phyloP scores from a whole-genome alignment of 176 grass and related monocot genomes.

The Alopecurus myosuroides region DNA sequence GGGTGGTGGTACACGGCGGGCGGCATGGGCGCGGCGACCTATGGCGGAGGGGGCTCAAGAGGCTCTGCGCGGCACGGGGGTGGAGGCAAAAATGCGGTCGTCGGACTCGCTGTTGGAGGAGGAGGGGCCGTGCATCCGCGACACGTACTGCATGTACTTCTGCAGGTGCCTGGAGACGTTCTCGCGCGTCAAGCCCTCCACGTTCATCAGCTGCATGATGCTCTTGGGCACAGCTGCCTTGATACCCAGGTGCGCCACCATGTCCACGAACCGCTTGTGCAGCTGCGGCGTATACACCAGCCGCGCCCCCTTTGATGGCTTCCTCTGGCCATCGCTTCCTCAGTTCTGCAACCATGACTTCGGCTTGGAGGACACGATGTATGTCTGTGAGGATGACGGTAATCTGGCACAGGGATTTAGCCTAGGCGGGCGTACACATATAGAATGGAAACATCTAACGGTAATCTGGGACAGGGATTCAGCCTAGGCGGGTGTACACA shows the following conservation, averaged over 20 bases:
- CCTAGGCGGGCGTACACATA: too few relatives aligned
- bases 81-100: slow-evolving; percentile 59
- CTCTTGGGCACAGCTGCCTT: slow-evolving; percentile 92
- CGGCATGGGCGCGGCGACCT: too few relatives aligned
- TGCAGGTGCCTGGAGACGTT: slow-evolving; percentile 93
- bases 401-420: too few relatives aligned
- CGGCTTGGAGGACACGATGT: too few relatives aligned
- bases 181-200: slow-evolving; percentile 76
- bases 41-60: slow-evolving; percentile 31
- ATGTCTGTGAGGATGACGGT: too few relatives aligned
- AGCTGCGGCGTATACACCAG: slow-evolving; percentile 93
- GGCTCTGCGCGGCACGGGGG: slow-evolving; percentile 38
- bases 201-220: slow-evolving; percentile 99
- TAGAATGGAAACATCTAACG: too few relatives aligned
- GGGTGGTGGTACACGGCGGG: too few relatives aligned
- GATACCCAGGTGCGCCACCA: slow-evolving; percentile 87
- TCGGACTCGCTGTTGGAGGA: slow-evolving; percentile 39
- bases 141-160: slow-evolving; percentile 86
- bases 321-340: too few relatives aligned
- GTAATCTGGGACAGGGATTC: too few relatives aligned
- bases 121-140: slow-evolving; percentile 69
- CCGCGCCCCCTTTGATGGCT: slow-evolving; percentile 54
- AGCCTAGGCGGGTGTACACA: too few relatives aligned
- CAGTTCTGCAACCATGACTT: too few relatives aligned
- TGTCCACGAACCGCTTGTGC: slow-evolving; percentile 92